Evolutionary conservation across 495 filamentous ascomycete genomes (phyloP).

Genomic region (Pyrenopolyporus hunteri): DNA sequence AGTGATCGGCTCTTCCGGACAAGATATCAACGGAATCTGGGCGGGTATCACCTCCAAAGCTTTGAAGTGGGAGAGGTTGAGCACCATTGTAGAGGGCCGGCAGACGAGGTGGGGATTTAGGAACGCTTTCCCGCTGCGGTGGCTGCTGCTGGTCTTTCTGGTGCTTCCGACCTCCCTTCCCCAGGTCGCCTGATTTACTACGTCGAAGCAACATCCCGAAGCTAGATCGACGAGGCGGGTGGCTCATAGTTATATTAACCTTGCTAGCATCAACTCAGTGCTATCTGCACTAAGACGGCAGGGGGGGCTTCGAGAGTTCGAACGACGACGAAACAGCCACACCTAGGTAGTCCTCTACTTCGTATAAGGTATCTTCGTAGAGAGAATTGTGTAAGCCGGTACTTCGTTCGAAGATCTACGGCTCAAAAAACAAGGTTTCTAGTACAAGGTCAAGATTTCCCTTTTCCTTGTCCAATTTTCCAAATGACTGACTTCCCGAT

Average conservation of each 20-base stretch:
- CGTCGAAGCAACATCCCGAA: slow-evolving; percentile 76
- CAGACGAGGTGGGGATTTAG: slow-evolving; percentile 76
- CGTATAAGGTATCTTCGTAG: slow-evolving; percentile 13
- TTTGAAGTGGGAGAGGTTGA: slow-evolving; percentile 65
- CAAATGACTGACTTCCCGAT: slow-evolving; percentile 1
- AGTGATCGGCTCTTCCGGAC: slow-evolving; percentile 56
- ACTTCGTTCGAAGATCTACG: slow-evolving; percentile 7
- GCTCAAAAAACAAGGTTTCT: slow-evolving; percentile 29
- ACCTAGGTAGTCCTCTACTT: slow-evolving; percentile 8
- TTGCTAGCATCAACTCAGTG: slow-evolving; percentile 35
- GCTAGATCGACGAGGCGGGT: slow-evolving; percentile 57
- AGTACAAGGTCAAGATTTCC: slow-evolving; percentile 19
- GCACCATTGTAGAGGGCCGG: slow-evolving; percentile 72
- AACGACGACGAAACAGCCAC: slow-evolving; percentile 19
- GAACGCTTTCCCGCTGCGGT: slow-evolving; percentile 68
- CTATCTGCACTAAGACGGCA: slow-evolving; percentile 13
- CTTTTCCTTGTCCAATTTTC: slow-evolving; percentile 12
- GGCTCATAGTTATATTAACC: slow-evolving; percentile 48
- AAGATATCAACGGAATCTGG: slow-evolving; percentile 70
- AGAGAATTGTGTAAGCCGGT: slow-evolving; percentile 3
- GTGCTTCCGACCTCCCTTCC: slow-evolving; percentile 68
- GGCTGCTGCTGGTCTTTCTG: slow-evolving; percentile 66
- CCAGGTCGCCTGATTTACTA: slow-evolving; percentile 77
- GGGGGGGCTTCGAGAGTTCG: slow-evolving; percentile 14
- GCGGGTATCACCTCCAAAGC: slow-evolving; percentile 75